Evolutionary conservation across 1,284 basidiomycete species (phyloP).

Genomic region (Ceratorhiza oryzae-sativae): DNA sequence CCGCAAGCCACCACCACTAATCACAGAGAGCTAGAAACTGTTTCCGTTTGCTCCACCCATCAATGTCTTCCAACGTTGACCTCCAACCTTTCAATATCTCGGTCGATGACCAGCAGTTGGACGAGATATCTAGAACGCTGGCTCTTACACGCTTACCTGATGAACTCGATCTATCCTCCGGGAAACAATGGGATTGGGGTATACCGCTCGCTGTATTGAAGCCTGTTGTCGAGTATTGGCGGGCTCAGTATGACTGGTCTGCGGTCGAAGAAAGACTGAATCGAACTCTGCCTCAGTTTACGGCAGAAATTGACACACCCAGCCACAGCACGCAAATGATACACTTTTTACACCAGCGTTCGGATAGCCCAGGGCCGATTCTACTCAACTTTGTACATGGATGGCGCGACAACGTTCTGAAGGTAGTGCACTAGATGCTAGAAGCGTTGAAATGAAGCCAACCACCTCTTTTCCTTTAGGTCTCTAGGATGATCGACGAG

Average conservation of each 20-base stretch:
- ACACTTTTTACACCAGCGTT: constrained; percentile 40
- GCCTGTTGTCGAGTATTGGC: constrained; percentile 41
- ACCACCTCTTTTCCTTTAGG: constrained; percentile 5
- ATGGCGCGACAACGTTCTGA: constrained; percentile 42
- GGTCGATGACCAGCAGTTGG: constrained; percentile 38
- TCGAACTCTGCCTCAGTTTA: constrained; percentile 41
- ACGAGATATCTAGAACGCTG: constrained; percentile 36
- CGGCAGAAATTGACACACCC: constrained; percentile 33
- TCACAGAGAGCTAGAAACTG: neutral
- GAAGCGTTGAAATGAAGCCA: neutral
- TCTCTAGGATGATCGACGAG: constrained; percentile 42
- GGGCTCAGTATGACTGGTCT: constrained; percentile 39
- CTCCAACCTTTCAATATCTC: constrained; percentile 39
- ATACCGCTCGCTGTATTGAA: constrained; percentile 38
- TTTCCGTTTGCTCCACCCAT: neutral
- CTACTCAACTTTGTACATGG: constrained; percentile 41
- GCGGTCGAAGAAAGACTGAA: constrained; percentile 37
- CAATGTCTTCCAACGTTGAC: constrained; percentile 8
- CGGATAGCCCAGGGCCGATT: constrained; percentile 36
- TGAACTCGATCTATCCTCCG: constrained; percentile 40
- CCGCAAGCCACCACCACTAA: neutral
- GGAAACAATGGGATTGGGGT: constrained; percentile 42
- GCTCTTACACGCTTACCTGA: constrained; percentile 39
- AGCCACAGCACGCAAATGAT: constrained; percentile 25
- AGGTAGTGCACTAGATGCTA: constrained; percentile 20